Percentiles rank a stretch among this genome's conserved stretches.
phyloP scores from a whole-genome alignment of 352 stramenopile genomes.

The Elongisporangium prolatum region DNA sequence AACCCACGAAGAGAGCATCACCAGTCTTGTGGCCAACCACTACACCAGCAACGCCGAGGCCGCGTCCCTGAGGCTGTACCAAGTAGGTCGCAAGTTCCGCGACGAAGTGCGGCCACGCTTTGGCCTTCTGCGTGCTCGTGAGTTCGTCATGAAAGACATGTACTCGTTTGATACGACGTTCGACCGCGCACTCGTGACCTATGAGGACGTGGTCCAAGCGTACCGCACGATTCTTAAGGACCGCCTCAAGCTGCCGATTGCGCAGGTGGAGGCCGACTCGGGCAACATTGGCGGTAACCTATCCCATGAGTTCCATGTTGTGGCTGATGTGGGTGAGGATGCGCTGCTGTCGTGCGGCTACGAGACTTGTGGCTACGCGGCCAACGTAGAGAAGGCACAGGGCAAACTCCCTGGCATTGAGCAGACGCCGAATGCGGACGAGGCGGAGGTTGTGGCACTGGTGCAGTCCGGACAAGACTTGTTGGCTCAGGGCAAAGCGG shows the following conservation, averaged over 20 bases:
- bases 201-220: conserved; percentile 68
- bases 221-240: conserved; percentile 75
- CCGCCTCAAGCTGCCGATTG: conserved; percentile 63
- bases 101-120: conserved; percentile 87
- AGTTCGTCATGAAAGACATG: conserved; percentile 92
- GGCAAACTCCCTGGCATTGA: conserved; percentile 19
- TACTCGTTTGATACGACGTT: conserved; percentile 85
- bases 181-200: conserved; percentile 56
- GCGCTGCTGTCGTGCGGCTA: conserved; percentile 67
- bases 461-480: conserved; percentile 5
- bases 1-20: conserved; percentile 85
- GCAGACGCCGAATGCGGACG: background rate
- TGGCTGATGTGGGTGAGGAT: conserved; percentile 81
- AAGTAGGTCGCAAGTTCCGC: conserved; percentile 86
- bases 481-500: conserved; percentile 18
- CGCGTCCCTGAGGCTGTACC: conserved; percentile 72
- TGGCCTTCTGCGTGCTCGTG: conserved; percentile 69
- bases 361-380: conserved; percentile 58
- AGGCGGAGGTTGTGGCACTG: background rate
- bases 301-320: conserved; percentile 88
- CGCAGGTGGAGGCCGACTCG: conserved; percentile 81
- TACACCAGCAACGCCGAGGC: conserved; percentile 27
- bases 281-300: conserved; percentile 86
- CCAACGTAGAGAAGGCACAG: conserved; percentile 86
- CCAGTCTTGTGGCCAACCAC: conserved; percentile 65